Percentiles rank a stretch among this genome's conserved stretches.
Conservation (phyloP, 2,329 filamentous ascomycete genomes). For the Pseudogymnoascus sp. region DNA sequence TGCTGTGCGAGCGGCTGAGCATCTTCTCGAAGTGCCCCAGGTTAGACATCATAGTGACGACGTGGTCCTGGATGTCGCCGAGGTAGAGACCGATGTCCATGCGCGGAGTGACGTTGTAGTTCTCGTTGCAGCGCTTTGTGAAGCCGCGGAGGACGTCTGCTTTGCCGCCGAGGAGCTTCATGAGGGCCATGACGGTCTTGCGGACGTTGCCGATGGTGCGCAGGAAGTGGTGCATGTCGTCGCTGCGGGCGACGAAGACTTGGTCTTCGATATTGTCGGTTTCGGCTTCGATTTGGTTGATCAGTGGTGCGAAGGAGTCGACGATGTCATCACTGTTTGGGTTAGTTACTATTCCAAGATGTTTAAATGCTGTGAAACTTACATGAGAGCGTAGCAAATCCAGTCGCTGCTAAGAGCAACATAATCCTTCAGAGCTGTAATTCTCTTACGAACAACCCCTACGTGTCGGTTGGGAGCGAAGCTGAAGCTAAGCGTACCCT, state of each 20-base stretch:
- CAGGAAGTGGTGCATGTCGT: constrained; percentile 82
- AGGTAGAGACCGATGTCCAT: constrained; percentile 96
- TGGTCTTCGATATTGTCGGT: constrained; percentile 92
- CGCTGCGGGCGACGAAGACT: constrained; percentile 83
- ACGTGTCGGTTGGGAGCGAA: constrained; percentile 84
- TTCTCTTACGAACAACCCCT: constrained; percentile 81
- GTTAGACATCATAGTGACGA: constrained; percentile 98
- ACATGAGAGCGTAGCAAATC: constrained; percentile 98
- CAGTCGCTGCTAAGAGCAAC: constrained; percentile 92
- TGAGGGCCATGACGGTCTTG: constrained; percentile 89
- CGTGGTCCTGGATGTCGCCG: constrained; percentile 96
- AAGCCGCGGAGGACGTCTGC: constrained; percentile 98
- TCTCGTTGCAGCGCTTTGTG: constrained; percentile 96
- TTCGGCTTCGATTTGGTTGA: constrained; percentile 77
- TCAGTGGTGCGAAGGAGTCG: constrained; percentile 86
- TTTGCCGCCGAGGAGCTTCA: constrained; percentile 90
- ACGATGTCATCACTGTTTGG: constrained; percentile 79
- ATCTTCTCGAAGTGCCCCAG: constrained; percentile 96
- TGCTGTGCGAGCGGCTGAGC: constrained; percentile 85
- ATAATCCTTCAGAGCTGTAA: constrained; percentile 88
- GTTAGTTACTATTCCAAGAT: constrained; percentile 10
- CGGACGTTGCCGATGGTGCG: constrained; percentile 82
- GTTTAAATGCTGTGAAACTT: constrained; percentile 32
- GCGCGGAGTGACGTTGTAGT: constrained; percentile 88
- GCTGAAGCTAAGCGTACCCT: constrained; percentile 91